Percentiles rank a stretch among this genome's conserved stretches.
These are phyloP conservation scores for Nicotiana noctiflora DNA, from an alignment of 257 asterid genomes.

Conservation along the genomic window DNA sequence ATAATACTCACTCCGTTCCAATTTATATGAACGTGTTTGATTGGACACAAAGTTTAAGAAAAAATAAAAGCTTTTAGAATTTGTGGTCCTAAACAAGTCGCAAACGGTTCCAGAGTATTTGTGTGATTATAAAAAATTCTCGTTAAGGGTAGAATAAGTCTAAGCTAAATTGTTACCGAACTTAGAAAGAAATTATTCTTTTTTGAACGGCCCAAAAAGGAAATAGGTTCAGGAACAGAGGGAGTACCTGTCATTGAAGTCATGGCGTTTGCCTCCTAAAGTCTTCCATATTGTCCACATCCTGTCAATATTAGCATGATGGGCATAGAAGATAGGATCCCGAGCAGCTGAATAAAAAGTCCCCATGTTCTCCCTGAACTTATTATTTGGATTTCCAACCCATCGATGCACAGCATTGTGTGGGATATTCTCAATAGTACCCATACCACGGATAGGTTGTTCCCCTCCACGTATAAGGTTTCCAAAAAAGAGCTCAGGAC, in stretches of 20 bases:
- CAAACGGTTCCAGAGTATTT: too few species aligned
- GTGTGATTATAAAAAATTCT: too few species aligned
- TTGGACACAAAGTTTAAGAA: too few species aligned
- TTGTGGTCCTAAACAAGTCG: too few species aligned
- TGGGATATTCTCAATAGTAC: conserved; percentile 42
- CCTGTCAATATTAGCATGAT: conserved; percentile 58
- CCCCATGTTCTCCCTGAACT: conserved; percentile 42
- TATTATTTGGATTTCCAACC: conserved; percentile 35
- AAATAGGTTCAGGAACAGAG: too few species aligned
- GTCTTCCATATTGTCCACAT: conserved; percentile 57
- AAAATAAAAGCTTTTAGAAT: too few species aligned
- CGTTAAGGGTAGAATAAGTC: too few species aligned
- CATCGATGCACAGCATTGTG: conserved; percentile 37
- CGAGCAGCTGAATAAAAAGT: conserved; percentile 61
- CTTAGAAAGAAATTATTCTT: too few species aligned
- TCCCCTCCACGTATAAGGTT: conserved; percentile 23
- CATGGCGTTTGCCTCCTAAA: conserved; percentile 16
- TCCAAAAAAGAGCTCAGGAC: conserved; percentile 39
- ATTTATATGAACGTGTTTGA: too few species aligned
- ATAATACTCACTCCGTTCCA: too few species aligned
- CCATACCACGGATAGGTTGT: conserved; percentile 28
- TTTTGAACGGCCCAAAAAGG: too few species aligned
- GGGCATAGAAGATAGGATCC: conserved; percentile 48
- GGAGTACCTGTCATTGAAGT: conserved; percentile 29
- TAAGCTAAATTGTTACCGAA: too few species aligned